These are phyloP conservation scores for Penicillium sp. DNA, from an alignment of 2,329 filamentous ascomycete genomes.

Conservation along the genomic window DNA sequence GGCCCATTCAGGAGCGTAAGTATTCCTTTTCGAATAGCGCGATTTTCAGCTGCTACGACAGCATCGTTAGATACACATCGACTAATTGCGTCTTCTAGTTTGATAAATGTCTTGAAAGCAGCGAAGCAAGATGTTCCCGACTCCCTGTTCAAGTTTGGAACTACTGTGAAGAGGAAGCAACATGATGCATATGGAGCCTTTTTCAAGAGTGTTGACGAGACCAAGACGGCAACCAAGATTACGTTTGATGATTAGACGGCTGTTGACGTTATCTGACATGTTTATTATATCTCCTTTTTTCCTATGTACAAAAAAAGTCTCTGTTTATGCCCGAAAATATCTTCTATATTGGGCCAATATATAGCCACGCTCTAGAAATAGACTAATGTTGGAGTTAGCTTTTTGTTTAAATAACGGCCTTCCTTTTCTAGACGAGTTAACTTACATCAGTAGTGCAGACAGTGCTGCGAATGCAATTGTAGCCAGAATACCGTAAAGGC, in stretches of 20 bases:
- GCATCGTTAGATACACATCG: not conserved
- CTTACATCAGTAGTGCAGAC: constrained; percentile 59
- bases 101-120: constrained; percentile 93
- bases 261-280: constrained; percentile 17
- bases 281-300: constrained; percentile 18
- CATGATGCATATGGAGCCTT: constrained; percentile 95
- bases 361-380: constrained; percentile 34
- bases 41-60: not conserved
- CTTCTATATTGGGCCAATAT: constrained; percentile 21
- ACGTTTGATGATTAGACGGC: constrained; percentile 64
- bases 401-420: not conserved
- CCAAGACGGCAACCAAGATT: constrained; percentile 84
- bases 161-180: constrained; percentile 97
- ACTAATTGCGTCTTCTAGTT: constrained; percentile 44
- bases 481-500: constrained; percentile 36
- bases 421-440: constrained; percentile 22
- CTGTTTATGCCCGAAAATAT: constrained; percentile 8
- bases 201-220: constrained; percentile 83
- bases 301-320: constrained; percentile 15
- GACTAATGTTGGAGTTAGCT: constrained; percentile 24
- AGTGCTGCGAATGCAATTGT: constrained; percentile 49
- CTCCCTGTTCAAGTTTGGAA: constrained; percentile 89
- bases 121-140: constrained; percentile 89
- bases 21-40: not conserved
- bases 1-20: constrained; percentile 79